These are phyloP conservation scores for Mycena filopes DNA, from an alignment of 768 basidiomycete species.

Conservation along the genomic window DNA sequence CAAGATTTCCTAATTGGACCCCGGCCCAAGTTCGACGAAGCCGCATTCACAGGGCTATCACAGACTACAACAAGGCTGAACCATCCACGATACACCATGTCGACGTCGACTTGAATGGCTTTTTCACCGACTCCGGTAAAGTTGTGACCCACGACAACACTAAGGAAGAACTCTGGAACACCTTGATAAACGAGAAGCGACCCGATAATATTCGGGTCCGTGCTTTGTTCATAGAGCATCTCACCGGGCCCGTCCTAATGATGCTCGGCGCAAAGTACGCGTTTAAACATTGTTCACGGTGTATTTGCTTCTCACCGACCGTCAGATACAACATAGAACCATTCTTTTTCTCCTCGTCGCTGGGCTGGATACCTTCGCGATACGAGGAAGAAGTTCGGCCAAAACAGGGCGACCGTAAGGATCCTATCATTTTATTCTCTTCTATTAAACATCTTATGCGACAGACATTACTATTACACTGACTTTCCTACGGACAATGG, in stretches of 20 bases:
- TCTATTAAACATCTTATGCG: background rate
- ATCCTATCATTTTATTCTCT: background rate
- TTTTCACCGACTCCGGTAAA: conserved; percentile 46
- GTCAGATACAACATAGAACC: conserved; percentile 72
- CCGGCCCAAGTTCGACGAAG: conserved; percentile 53
- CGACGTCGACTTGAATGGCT: conserved; percentile 51
- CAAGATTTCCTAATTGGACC: conserved; percentile 69
- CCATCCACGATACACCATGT: conserved; percentile 50
- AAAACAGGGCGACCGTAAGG: conserved; percentile 63
- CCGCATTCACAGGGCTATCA: conserved; percentile 50
- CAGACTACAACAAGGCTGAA: conserved; percentile 40
- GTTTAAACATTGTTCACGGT: too few species aligned
- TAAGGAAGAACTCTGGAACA: conserved; percentile 50
- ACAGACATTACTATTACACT: conserved; percentile 68
- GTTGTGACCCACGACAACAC: conserved; percentile 33
- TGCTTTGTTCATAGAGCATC: conserved; percentile 62
- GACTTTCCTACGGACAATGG: conserved; percentile 61
- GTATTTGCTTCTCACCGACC: conserved; percentile 55
- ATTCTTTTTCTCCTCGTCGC: conserved; percentile 73
- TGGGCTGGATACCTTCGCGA: conserved; percentile 76
- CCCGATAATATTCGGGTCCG: conserved; percentile 54
- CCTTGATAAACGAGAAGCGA: conserved; percentile 44
- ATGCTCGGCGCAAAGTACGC: conserved; percentile 69
- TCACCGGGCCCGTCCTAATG: conserved; percentile 63
- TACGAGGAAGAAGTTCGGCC: conserved; percentile 61